Base-by-base conservation (phyloP, 257 asterid genomes). In the Coffea eugenioides region DNA sequence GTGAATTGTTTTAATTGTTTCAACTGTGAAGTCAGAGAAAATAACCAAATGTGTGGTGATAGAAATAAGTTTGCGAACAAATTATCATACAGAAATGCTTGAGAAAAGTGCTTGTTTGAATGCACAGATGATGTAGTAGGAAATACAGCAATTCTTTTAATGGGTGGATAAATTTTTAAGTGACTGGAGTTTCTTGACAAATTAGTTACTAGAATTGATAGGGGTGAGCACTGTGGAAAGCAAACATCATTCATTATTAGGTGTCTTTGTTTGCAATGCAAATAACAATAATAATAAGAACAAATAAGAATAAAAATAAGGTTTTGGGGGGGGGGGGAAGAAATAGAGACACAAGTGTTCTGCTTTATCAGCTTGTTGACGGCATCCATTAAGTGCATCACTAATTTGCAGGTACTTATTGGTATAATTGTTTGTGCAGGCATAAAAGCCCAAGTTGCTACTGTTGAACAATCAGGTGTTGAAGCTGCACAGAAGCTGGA, bases 371-470 rank as follows among this genome's bases (percentile, higher is more conserved):
- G 46, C 5, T 43, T 74, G 57, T 79, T 65, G n/a, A 41, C n/a
- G 11, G 72, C 62, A 13, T 43, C 8, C 45, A 36, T 15, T 12
- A 65, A 62, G 25, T 64, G 73, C 41, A 46, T 64, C 27, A 13
- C 23, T 69, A 36, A 75, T 54, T 34, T 69, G 61, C 21, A 56
- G 67, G 45, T 78, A 51, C 12, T 70, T 51, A 71, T 21, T 49
- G 15, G 49, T 76, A 39, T 71, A 67, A 41, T 73, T 72, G 64
- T 78, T 41, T 79, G 54, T 84, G 80, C 87, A 91, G 97, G 92
- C 68, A 78, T 94, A 79, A 92, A 90, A 88, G 93, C 94, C 25
- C 93, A 93, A 86, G 94, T 89, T 82, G 90, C 92, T 23, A 77
- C 93, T 3, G 74, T 86, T 64, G 94, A 91, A 80, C 90, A 87